phyloP scores from a whole-genome alignment of 2,329 filamentous ascomycete species.

The Alternaria tenuissima region DNA sequence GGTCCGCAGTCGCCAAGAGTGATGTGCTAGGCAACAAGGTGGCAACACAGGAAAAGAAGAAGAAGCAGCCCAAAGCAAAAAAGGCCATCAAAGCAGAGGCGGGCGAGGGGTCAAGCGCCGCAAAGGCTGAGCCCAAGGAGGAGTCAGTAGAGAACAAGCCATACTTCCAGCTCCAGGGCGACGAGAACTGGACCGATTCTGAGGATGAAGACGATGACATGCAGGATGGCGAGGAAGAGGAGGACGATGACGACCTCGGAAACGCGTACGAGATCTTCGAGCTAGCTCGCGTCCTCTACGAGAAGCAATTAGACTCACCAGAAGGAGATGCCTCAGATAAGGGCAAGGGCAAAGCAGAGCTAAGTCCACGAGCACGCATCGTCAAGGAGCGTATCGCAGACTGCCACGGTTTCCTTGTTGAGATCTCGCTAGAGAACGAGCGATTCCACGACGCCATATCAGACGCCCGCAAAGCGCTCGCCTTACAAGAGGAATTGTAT shows the following conservation, averaged over 20 bases:
- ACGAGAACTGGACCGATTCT: conserved; percentile 84
- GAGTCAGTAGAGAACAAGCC: conserved; percentile 70
- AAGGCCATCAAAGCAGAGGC: conserved; percentile 55
- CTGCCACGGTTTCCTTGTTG: conserved; percentile 90
- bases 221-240: conserved; percentile 57
- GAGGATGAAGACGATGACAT: conserved; percentile 75
- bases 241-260: conserved; percentile 68
- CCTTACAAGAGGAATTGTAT: conserved; percentile 80
- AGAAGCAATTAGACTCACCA: conserved; percentile 62
- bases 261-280: conserved; percentile 72
- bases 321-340: conserved; percentile 49
- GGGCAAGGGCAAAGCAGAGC: conserved; percentile 57
- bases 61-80: conserved; percentile 59
- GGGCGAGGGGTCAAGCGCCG: conserved; percentile 41
- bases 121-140: conserved; percentile 54
- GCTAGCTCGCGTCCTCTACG: conserved; percentile 66
- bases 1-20: conserved; percentile 91
- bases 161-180: conserved; percentile 90
- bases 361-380: conserved; percentile 40
- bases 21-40: conserved; percentile 90
- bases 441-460: conserved; percentile 87
- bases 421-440: conserved; percentile 97
- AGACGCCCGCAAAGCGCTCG: conserved; percentile 80
- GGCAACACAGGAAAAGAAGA: conserved; percentile 65
- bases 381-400: conserved; percentile 86